Conservation (phyloP, 2,329 filamentous ascomycete genomes). For the Blumeriella jaapii region DNA sequence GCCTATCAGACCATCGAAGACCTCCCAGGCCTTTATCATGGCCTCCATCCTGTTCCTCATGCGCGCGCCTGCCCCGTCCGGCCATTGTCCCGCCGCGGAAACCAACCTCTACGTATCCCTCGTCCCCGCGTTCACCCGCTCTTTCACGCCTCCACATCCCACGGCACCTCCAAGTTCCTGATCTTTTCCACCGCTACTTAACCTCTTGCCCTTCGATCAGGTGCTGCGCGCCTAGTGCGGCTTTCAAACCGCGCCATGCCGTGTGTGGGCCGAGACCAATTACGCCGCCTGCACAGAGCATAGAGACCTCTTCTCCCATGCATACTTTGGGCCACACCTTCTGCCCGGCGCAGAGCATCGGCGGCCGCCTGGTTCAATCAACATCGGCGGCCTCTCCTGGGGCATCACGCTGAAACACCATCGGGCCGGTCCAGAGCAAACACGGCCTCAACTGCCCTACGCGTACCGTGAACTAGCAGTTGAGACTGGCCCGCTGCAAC, state of each 20-base stretch:
- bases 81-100: constrained; percentile 8
- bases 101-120: constrained; percentile 9
- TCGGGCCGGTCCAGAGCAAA: constrained; percentile 7
- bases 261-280: constrained; percentile 10
- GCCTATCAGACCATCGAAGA: constrained; percentile 5
- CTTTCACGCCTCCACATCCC: constrained; percentile 7
- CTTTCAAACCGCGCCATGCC: constrained; percentile 7
- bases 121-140: constrained; percentile 9
- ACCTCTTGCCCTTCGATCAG: constrained; percentile 9
- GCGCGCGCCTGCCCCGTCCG: constrained; percentile 5
- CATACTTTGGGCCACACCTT: constrained; percentile 5
- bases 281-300: constrained; percentile 7
- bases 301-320: constrained; percentile 6
- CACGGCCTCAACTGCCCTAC: constrained; percentile 8
- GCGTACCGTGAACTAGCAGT: constrained; percentile 3
- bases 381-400: constrained; percentile 8
- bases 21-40: constrained; percentile 5
- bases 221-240: constrained; percentile 8
- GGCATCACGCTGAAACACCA: constrained; percentile 10
- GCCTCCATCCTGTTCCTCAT: constrained; percentile 8
- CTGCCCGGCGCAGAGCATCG: constrained; percentile 5
- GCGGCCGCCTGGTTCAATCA: constrained; percentile 3
- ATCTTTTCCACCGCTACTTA: constrained; percentile 11
- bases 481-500: constrained; percentile 9
- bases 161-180: constrained; percentile 10